A percentile compares a stretch with the other conserved stretches of the same genome.
phyloP scores from a whole-genome alignment of 2,329 filamentous ascomycete genomes.

The Aspergillus aculeatus region DNA sequence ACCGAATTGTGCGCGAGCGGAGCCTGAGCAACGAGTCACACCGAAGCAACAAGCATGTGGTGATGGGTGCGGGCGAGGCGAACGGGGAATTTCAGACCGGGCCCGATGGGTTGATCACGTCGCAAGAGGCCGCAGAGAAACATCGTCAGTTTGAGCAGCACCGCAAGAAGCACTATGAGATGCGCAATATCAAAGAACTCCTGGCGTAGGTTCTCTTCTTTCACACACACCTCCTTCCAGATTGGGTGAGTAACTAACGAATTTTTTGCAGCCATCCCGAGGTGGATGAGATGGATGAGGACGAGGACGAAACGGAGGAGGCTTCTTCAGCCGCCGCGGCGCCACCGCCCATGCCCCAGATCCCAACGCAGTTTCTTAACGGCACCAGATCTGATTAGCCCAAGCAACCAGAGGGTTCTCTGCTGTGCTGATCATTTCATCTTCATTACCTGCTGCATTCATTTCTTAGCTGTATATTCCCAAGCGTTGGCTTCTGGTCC shows the following conservation, averaged over 20 bases:
- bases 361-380: slow-evolving; percentile 32
- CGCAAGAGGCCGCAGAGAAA: slow-evolving; percentile 77
- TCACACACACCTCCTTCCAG: not conserved
- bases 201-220: slow-evolving; percentile 61
- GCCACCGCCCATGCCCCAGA: slow-evolving; percentile 33
- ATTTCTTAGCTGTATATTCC: slow-evolving; percentile 23
- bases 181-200: slow-evolving; percentile 87
- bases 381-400: slow-evolving; percentile 19
- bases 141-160: slow-evolving; percentile 87
- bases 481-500: slow-evolving; percentile 16
- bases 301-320: slow-evolving; percentile 51
- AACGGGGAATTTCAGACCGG: slow-evolving; percentile 38
- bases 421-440: slow-evolving; percentile 2
- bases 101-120: slow-evolving; percentile 55
- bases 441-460: not conserved
- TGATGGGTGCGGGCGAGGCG: slow-evolving; percentile 60
- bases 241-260: slow-evolving; percentile 11
- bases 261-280: slow-evolving; percentile 57
- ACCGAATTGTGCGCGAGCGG: slow-evolving; percentile 45
- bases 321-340: slow-evolving; percentile 19
- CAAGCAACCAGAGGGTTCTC: not conserved
- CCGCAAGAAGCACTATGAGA: slow-evolving; percentile 97
- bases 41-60: slow-evolving; percentile 70
- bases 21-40: slow-evolving; percentile 42
- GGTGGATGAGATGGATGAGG: slow-evolving; percentile 61